Conservation (phyloP, 305 asterid species). For the Rubia balearica region DNA sequence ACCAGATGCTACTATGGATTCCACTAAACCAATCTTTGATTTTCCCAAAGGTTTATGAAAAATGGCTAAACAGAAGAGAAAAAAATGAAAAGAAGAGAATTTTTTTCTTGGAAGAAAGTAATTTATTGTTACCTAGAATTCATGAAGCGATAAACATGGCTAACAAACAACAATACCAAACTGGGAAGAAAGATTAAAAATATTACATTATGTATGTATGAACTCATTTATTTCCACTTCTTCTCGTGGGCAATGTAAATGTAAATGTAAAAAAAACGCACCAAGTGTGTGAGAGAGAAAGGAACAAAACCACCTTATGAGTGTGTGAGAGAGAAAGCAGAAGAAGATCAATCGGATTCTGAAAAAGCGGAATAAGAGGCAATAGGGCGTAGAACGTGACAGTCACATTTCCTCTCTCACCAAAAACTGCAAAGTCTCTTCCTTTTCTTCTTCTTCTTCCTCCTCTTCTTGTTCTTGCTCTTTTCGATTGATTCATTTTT, state of each 20-base stretch:
- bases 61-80: too few relatives aligned
- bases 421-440: slow-evolving; percentile 12
- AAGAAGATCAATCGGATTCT: slow-evolving; percentile 1
- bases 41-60: too few relatives aligned
- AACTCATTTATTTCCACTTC: neutral
- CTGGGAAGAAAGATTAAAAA: neutral
- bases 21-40: too few relatives aligned
- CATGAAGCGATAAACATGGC: neutral
- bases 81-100: too few relatives aligned
- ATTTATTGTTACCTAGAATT: neutral
- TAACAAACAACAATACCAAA: neutral
- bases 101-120: too few relatives aligned
- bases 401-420: slow-evolving; percentile 21
- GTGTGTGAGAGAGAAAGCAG: neutral
- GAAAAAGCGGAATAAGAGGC: slow-evolving; percentile 23
- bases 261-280: neutral
- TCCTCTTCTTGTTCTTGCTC: neutral
- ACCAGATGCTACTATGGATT: too few relatives aligned
- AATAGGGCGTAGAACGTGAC: slow-evolving; percentile 38
- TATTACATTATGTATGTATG: neutral
- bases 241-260: neutral
- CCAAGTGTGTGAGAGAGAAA: neutral
- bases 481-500: neutral
- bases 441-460: neutral
- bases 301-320: neutral